Conservation (phyloP, 2,329 filamentous ascomycete genomes). For the Dactylella cylindrospora region DNA sequence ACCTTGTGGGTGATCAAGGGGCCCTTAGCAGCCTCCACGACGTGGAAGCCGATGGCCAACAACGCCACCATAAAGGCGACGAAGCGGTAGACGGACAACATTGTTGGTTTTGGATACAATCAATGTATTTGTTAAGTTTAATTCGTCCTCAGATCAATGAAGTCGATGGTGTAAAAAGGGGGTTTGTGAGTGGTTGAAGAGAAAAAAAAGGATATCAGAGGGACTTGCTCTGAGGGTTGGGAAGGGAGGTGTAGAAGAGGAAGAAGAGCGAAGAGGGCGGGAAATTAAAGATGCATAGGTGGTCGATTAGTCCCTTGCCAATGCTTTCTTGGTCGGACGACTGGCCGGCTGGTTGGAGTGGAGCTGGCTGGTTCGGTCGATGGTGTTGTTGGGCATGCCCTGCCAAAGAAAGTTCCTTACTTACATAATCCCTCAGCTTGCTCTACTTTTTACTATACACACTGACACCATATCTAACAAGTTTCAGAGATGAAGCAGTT, state of each 20-base stretch:
- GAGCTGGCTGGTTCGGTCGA: no score
- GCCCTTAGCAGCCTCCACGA: slow-evolving; percentile 74
- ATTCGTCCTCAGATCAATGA: neutral
- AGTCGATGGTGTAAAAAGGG: neutral
- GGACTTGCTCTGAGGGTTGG: neutral
- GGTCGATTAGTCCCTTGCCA: slow-evolving; percentile 28
- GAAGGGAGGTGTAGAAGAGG: neutral
- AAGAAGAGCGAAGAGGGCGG: neutral
- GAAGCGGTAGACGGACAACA: slow-evolving; percentile 74
- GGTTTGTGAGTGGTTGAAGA: neutral
- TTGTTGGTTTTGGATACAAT: slow-evolving; percentile 54
- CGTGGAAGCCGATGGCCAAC: slow-evolving; percentile 72
- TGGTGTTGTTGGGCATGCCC: no score
- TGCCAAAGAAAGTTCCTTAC: no score
- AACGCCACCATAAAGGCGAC: slow-evolving; percentile 75
- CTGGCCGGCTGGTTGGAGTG: no score
- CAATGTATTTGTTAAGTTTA: neutral
- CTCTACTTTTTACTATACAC: no score
- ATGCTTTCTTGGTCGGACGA: no score
- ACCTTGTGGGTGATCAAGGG: slow-evolving; percentile 95
- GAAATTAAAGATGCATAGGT: slow-evolving; percentile 25
- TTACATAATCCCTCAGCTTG: no score
- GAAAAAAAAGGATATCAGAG: neutral
- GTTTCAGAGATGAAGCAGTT: no score
- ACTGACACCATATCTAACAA: no score